A percentile compares a stretch with the other conserved stretches of the same genome.
phyloP scores from a whole-genome alignment of 768 basidiomycete genomes.

The Leccinum obscurum region DNA sequence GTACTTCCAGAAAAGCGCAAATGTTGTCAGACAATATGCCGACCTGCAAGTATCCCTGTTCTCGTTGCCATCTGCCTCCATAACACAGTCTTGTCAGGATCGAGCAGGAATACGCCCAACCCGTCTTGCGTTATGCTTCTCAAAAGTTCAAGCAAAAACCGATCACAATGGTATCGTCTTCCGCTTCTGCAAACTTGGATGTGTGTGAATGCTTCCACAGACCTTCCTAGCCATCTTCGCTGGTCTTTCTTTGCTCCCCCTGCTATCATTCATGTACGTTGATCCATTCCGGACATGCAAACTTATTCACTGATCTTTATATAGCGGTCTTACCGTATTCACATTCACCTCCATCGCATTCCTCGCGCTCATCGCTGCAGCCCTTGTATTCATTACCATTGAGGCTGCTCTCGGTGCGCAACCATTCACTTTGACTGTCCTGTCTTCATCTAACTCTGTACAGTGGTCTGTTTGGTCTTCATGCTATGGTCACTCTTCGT shows the following conservation, averaged over 20 bases:
- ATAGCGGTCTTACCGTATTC: slow-evolving; percentile 36
- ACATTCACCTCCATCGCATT: slow-evolving; percentile 37
- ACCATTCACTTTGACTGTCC: neutral
- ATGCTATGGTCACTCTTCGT: slow-evolving; percentile 34
- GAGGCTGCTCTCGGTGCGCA: slow-evolving; percentile 32
- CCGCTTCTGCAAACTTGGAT: neutral
- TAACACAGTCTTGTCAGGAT: slow-evolving; percentile 31
- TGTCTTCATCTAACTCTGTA: slow-evolving; percentile 1
- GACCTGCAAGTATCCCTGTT: slow-evolving; percentile 23
- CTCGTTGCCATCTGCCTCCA: neutral
- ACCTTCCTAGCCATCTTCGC: slow-evolving; percentile 43
- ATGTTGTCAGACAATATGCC: slow-evolving; percentile 30
- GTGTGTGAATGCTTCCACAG: slow-evolving; percentile 27
- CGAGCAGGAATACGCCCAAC: slow-evolving; percentile 45
- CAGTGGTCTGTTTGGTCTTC: slow-evolving; percentile 38
- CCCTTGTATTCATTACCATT: slow-evolving; percentile 33
- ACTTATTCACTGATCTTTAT: neutral
- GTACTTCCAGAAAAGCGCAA: slow-evolving; percentile 32
- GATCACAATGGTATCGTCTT: slow-evolving; percentile 24
- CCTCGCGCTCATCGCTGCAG: slow-evolving; percentile 37
- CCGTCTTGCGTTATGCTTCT: slow-evolving; percentile 30
- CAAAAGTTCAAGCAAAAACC: slow-evolving; percentile 26
- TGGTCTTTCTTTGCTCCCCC: slow-evolving; percentile 36
- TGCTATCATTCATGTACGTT: slow-evolving; percentile 42
- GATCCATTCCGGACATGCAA: slow-evolving; percentile 8